Base-by-base conservation (phyloP, 2,329 filamentous ascomycete species). In the Trichoderma atrobrunneum region DNA sequence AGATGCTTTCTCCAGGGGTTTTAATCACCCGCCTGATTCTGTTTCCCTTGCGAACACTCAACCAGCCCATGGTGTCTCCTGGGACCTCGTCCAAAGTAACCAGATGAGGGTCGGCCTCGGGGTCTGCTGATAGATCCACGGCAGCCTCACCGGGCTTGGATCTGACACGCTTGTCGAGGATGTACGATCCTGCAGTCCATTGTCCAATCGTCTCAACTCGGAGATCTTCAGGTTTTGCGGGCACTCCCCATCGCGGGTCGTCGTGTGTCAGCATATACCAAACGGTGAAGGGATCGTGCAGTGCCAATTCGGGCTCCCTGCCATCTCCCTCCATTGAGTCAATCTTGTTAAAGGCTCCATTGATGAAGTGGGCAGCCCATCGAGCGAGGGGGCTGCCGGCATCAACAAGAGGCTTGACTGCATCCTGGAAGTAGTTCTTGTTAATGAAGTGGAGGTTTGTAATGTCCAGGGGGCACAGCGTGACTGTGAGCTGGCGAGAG, bases 101-200 rank as follows among this genome's bases (percentile, higher is more conserved):
- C 77, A 85, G 75, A 51, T 82, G 76, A 70, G 82, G 79, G 71
- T 82, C 81, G 36, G 82, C 82, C 57, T 82, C 74, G 4, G 83
- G 82, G 69, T 85, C 78, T 75, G 83, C 78, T 74, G 85, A 79
- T 77, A 84, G 75, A 61, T 81, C 77, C 34, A 83, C 78, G 59
- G 81, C 80, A 12, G 80, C 77, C 73, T 85, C 84, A 12, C 82
- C 86, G 7, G 85, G 85, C 78, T 89, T 89, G 74, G 83, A 85
- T 69, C 89, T 83, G 48, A 83, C 82, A 59, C 96, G 87, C 43
- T 90, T 87, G 84, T 99, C 96, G 54, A 94, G 85, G 36, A 98
- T 87, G 78, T 94, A 95, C 91, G 96, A 95, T 1, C 96, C 95
- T 71, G 93, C 87, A 60, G 95, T 97, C 96, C 96, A 99, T 84